Percentiles rank a stretch among this genome's conserved stretches.
These are phyloP conservation scores for Syncephalis fuscata DNA, from an alignment of 371 early-diverging fungal species.

Conservation along the genomic window DNA sequence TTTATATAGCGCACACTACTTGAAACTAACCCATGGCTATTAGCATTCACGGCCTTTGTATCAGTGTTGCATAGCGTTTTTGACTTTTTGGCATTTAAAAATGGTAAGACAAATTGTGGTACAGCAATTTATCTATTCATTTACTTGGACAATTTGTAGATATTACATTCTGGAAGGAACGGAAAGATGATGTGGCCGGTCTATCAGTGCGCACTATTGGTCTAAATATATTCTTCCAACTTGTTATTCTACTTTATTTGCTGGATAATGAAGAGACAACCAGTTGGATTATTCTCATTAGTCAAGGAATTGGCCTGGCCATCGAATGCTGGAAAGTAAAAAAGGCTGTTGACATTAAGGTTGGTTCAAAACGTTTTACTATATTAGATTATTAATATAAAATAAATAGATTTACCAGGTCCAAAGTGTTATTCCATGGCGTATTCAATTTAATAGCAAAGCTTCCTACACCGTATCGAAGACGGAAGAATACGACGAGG, in stretches of 20 bases:
- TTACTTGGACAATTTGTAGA: conserved; percentile 22
- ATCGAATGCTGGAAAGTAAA: conserved; percentile 87
- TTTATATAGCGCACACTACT: conserved; percentile 45
- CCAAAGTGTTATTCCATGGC: conserved; percentile 12
- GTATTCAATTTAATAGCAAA: conserved; percentile 13
- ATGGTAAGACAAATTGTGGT: conserved; percentile 28
- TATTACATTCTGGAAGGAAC: conserved; percentile 78
- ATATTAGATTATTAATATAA: no score
- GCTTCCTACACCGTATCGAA: conserved; percentile 35
- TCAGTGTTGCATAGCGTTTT: conserved; percentile 72
- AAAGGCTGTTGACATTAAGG: conserved; percentile 61
- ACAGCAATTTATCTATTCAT: neutral
- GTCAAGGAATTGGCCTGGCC: conserved; percentile 54
- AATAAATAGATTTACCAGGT: conserved; percentile 12
- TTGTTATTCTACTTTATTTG: conserved; percentile 75
- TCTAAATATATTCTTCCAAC: conserved; percentile 69
- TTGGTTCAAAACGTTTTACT: conserved; percentile 3
- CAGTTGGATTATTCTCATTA: conserved; percentile 70
- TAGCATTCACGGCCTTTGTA: conserved; percentile 62
- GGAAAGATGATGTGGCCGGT: conserved; percentile 63
- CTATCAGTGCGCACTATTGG: conserved; percentile 71
- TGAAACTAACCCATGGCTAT: conserved; percentile 75
- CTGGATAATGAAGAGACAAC: conserved; percentile 78
- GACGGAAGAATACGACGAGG: conserved; percentile 69
- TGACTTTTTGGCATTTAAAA: conserved; percentile 91